Evolutionary conservation across 148 eudicot genomes (phyloP).

Genomic region (Spergularia marina): DNA sequence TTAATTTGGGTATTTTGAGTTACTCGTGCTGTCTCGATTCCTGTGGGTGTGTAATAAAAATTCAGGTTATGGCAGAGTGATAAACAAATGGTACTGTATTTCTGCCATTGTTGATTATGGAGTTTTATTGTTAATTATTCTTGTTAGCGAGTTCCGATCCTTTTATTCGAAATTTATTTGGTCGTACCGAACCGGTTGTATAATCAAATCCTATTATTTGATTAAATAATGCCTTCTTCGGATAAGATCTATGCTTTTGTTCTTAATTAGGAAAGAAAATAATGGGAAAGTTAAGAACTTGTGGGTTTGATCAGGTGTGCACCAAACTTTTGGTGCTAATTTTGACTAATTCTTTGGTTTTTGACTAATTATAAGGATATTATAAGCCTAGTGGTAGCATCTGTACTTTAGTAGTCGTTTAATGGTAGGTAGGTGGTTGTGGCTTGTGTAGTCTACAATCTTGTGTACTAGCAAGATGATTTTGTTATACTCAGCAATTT

Average conservation of each 20-base stretch:
- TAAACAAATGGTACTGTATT: background rate
- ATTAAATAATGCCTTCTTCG: conserved; percentile 16
- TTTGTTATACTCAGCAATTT: no score
- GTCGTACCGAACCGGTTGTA: no score
- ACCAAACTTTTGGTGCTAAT: background rate
- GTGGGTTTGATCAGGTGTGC: conserved; percentile 19
- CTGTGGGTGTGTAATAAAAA: conserved; percentile 6
- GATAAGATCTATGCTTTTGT: conserved; percentile 20
- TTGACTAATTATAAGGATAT: conserved; percentile 12
- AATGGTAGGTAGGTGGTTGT: no score
- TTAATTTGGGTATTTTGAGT: conserved; percentile 11
- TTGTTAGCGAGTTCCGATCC: no score
- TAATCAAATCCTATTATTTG: no score
- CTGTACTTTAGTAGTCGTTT: no score
- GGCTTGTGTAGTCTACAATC: no score
- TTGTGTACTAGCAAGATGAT: no score
- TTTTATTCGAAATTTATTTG: no score
- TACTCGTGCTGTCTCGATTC: conserved; percentile 44
- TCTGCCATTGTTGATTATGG: conserved; percentile 23
- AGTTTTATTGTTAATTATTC: background rate
- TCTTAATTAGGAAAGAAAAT: background rate
- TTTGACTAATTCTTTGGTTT: conserved; percentile 9
- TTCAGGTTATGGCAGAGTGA: conserved; percentile 5
- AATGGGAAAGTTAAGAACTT: background rate
- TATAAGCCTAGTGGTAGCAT: no score